phyloP scores from a whole-genome alignment of 2,329 filamentous ascomycete species.

The Stenocarpella maydis region DNA sequence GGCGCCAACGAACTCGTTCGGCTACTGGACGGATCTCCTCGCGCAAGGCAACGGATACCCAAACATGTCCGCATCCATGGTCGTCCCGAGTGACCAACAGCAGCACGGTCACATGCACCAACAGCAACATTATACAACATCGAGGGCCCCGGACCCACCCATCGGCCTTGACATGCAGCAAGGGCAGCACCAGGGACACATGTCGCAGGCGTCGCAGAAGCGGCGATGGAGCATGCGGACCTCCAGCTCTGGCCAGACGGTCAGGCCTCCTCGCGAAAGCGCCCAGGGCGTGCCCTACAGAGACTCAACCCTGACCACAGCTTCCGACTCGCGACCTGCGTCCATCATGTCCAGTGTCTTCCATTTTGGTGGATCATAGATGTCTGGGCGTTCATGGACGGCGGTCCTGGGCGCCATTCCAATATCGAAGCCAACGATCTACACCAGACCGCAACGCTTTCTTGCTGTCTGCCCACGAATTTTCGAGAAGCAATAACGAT shows the following conservation, averaged over 20 bases:
- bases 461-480: conserved; percentile 16
- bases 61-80: conserved; percentile 32
- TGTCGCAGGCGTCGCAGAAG: conserved; percentile 32
- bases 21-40: conserved; percentile 35
- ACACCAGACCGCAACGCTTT: not conserved
- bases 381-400: not conserved
- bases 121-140: conserved; percentile 35
- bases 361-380: conserved; percentile 35
- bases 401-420: not conserved
- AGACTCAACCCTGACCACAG: conserved; percentile 32
- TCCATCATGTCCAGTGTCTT: conserved; percentile 37
- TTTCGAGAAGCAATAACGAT: conserved; percentile 8
- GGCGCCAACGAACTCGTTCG: conserved; percentile 34
- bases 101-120: conserved; percentile 31
- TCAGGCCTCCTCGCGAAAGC: conserved; percentile 32
- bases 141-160: conserved; percentile 33
- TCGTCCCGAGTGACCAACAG: conserved; percentile 31
- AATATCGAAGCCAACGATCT: not conserved
- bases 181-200: conserved; percentile 14
- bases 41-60: conserved; percentile 30
- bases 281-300: conserved; percentile 26
- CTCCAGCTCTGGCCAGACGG: conserved; percentile 34
- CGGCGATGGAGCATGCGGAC: conserved; percentile 36
- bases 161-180: conserved; percentile 34
- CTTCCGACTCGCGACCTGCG: conserved; percentile 32